phyloP scores from a whole-genome alignment of 768 basidiomycete genomes.

The Guyanaporus albipodus region DNA sequence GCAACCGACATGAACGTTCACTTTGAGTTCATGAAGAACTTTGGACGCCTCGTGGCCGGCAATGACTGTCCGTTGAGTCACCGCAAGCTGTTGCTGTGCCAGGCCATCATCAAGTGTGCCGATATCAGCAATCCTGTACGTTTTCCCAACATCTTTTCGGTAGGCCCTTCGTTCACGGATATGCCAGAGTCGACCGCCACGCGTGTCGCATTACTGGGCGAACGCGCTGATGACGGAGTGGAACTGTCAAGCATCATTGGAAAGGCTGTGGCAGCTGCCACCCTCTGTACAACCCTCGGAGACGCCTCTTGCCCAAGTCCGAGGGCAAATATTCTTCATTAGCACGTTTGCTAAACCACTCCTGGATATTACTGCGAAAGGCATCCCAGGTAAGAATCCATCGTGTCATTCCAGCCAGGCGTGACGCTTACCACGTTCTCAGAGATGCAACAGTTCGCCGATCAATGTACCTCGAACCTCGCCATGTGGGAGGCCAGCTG shows the following conservation, averaged over 20 bases:
- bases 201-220: conserved; percentile 93
- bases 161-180: conserved; percentile 6
- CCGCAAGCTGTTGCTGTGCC: conserved; percentile 72
- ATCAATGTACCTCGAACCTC: conserved; percentile 68
- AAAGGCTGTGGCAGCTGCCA: conserved; percentile 71
- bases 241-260: conserved; percentile 84
- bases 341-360: conserved; percentile 78
- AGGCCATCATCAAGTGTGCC: conserved; percentile 93
- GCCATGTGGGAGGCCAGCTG: conserved; percentile 59
- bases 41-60: conserved; percentile 48
- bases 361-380: conserved; percentile 67
- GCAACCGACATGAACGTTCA: conserved; percentile 97
- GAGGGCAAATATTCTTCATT: conserved; percentile 88
- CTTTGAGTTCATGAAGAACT: conserved; percentile 71
- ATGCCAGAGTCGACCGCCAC: conserved; percentile 80
- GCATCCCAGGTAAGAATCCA: conserved; percentile 62
- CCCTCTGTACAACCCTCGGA: conserved; percentile 47
- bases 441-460: conserved; percentile 69
- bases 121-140: conserved; percentile 98
- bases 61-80: conserved; percentile 36
- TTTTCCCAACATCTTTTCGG: conserved; percentile 14
- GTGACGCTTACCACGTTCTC: conserved; percentile 10
- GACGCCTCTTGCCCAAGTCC: conserved; percentile 60
- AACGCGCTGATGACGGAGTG: conserved; percentile 86
- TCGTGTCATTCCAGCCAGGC: not conserved